These are phyloP conservation scores for Podaxis sp. DNA, from an alignment of 768 basidiomycete species.

Conservation along the genomic window DNA sequence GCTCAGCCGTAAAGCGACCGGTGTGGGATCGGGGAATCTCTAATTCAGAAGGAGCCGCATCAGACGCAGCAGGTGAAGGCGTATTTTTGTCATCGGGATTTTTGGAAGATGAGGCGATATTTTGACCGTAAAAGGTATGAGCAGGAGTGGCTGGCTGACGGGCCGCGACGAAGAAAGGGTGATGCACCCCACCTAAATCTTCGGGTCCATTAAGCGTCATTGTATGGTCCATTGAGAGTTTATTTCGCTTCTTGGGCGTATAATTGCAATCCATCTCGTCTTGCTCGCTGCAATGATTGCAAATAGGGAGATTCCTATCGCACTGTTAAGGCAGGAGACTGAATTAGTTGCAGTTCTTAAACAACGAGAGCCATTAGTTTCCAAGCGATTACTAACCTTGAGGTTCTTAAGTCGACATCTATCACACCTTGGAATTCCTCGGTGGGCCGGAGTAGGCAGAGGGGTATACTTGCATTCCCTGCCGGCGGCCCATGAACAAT, in stretches of 20 bases:
- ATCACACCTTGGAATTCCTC: conserved; percentile 74
- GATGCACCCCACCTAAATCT: conserved; percentile 8
- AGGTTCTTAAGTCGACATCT: conserved; percentile 65
- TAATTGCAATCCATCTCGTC: conserved; percentile 62
- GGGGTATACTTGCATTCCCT: conserved; percentile 72
- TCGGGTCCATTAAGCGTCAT: conserved; percentile 14
- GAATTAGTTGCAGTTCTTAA: conserved; percentile 1
- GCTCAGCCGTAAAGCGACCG: conserved; percentile 31
- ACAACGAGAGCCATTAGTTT: background rate
- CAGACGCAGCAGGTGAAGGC: conserved; percentile 17
- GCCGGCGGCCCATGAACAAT: conserved; percentile 64
- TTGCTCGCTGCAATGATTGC: conserved; percentile 62
- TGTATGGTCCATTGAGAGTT: conserved; percentile 20
- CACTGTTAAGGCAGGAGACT: conserved; percentile 39
- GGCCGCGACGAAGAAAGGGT: conserved; percentile 9
- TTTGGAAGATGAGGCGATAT: conserved; percentile 34
- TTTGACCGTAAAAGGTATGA: conserved; percentile 48
- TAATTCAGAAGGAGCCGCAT: conserved; percentile 14
- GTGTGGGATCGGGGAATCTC: conserved; percentile 27
- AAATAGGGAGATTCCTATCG: conserved; percentile 69
- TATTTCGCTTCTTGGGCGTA: conserved; percentile 69
- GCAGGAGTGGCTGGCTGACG: conserved; percentile 16
- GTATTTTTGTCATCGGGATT: background rate
- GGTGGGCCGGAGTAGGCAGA: conserved; percentile 70
- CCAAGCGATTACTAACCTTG: conserved; percentile 42